phyloP scores from a whole-genome alignment of 192 early-diverging fungal genomes.

The Lunasporangiospora selenospora region DNA sequence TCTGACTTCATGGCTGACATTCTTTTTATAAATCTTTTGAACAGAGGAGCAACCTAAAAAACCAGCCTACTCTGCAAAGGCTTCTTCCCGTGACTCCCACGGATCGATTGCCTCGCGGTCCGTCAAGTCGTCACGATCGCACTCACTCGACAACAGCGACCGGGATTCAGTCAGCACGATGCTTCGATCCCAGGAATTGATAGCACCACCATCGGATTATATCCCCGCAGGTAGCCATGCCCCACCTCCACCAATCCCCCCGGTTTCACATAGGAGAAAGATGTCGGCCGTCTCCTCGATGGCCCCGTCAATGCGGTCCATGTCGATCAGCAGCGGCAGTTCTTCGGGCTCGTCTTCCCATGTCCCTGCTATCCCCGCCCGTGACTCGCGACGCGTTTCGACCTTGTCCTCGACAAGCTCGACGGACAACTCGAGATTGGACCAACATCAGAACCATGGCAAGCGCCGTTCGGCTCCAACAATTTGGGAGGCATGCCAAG shows the following conservation, averaged over 20 bases:
- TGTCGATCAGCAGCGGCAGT: conserved; percentile 44
- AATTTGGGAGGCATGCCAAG: conserved; percentile 42
- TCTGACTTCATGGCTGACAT: not conserved
- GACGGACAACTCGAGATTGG: conserved; percentile 21
- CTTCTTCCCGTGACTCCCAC: conserved; percentile 41
- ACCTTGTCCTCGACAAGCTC: conserved; percentile 36
- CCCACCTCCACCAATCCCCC: conserved; percentile 9
- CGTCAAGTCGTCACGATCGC: conserved; percentile 21
- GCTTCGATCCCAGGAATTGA: conserved; percentile 19
- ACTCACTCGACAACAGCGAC: conserved; percentile 36
- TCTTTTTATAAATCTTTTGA: too few relatives aligned
- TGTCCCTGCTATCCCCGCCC: conserved; percentile 25
- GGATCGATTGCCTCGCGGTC: conserved; percentile 20
- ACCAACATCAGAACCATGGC: conserved; percentile 10
- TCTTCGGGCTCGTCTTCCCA: conserved; percentile 17
- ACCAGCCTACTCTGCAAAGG: conserved; percentile 43
- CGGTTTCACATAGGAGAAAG: conserved; percentile 25
- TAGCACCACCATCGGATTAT: too few relatives aligned
- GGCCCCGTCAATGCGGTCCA: conserved; percentile 28
- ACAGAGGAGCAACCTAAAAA: conserved; percentile 38
- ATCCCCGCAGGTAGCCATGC: not conserved
- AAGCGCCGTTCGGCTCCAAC: conserved; percentile 17
- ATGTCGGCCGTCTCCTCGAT: conserved; percentile 35
- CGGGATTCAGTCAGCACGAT: conserved; percentile 14
- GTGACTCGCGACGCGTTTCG: conserved; percentile 39